Evolutionary conservation across 148 eudicot species (phyloP).

Genomic region (Persicaria tinctoria): DNA sequence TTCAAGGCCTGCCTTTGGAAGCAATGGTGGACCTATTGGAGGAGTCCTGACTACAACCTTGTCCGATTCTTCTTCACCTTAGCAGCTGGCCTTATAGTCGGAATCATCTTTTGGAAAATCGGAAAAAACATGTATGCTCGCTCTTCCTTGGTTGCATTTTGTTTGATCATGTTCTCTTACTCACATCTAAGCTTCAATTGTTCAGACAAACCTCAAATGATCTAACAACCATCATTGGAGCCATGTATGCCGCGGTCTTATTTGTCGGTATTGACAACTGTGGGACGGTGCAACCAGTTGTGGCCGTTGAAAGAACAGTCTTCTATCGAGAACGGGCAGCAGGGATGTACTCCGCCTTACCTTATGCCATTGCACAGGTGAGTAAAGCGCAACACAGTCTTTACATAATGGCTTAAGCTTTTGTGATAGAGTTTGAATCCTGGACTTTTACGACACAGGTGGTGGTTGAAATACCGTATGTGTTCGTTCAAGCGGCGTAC

Average conservation of each 20-base stretch:
- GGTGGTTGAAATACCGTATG: constrained; percentile 73
- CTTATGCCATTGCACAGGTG: constrained; percentile 88
- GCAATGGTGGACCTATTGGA: constrained; percentile 76
- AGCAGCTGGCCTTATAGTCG: constrained; percentile 46
- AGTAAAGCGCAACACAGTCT: not conserved
- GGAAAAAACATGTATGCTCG: constrained; percentile 31
- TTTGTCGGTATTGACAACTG: constrained; percentile 73
- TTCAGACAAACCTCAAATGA: constrained; percentile 44
- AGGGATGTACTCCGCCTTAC: constrained; percentile 87
- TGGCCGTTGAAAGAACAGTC: constrained; percentile 69
- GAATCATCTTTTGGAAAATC: constrained; percentile 62
- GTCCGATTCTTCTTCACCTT: constrained; percentile 52
- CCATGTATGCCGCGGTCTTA: constrained; percentile 70
- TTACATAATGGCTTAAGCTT: not conserved
- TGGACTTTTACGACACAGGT: constrained; percentile 34
- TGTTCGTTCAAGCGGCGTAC: constrained; percentile 50
- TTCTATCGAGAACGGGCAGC: constrained; percentile 86
- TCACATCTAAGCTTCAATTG: not conserved
- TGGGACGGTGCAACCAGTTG: constrained; percentile 72
- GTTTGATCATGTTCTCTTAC: not conserved
- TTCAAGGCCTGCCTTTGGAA: constrained; percentile 73
- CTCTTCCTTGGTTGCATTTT: not conserved
- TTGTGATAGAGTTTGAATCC: not conserved
- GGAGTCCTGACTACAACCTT: constrained; percentile 71
- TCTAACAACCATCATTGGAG: constrained; percentile 59